Percentiles rank a stretch among this genome's conserved stretches.
These are phyloP conservation scores for Aspergillus persii DNA, from an alignment of 2,329 filamentous ascomycete species.

Conservation along the genomic window DNA sequence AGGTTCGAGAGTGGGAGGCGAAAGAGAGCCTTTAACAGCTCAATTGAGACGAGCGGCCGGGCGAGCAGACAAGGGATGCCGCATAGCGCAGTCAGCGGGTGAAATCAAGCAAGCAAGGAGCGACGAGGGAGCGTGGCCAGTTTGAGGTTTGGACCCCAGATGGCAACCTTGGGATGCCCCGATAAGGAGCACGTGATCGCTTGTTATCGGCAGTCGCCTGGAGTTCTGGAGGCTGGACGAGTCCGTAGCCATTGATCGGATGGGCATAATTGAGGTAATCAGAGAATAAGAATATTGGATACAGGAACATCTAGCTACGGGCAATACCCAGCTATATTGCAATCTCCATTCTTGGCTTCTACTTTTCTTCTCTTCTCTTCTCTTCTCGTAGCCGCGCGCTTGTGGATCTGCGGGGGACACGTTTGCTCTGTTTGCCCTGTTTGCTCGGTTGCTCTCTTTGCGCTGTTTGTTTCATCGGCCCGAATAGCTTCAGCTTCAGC, in stretches of 20 bases:
- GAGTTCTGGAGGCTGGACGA: no score
- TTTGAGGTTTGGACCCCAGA: neutral
- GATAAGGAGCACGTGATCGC: slow-evolving; percentile 19
- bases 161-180: neutral
- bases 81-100: slow-evolving; percentile 19
- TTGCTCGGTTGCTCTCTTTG: no score
- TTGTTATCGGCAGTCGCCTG: neutral
- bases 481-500: neutral
- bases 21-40: slow-evolving; percentile 17
- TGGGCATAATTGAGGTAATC: no score
- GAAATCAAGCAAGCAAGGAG: neutral
- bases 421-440: slow-evolving; percentile 8
- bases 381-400: slow-evolving; percentile 5
- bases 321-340: no score
- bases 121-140: neutral
- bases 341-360: no score
- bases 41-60: slow-evolving; percentile 14
- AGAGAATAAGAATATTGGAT: no score
- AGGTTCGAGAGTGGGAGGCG: slow-evolving; percentile 9
- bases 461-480: no score
- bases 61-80: slow-evolving; percentile 9
- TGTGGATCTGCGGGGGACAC: slow-evolving; percentile 9
- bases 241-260: no score
- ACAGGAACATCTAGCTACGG: no score
- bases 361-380: no score